Evolutionary conservation across 148 eudicot species (phyloP), one percentile per base, ranked within the genome.

Genomic region (Rhododendron williamsianum): DNA sequence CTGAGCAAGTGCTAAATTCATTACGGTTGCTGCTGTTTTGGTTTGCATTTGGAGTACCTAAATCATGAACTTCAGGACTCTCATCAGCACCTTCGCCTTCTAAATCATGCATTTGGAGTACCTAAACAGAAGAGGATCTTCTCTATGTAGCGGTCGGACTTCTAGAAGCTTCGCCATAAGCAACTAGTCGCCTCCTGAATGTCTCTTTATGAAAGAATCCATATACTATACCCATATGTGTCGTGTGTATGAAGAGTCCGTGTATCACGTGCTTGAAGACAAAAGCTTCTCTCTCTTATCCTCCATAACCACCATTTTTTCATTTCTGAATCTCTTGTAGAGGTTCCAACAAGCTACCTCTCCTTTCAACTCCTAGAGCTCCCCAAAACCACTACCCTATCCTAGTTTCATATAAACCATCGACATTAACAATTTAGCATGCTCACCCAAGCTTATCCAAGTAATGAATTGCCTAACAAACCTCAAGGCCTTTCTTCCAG

Each of bases 41-140:
- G 74, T 83, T 86, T 81, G 65, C 88, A 84, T 87, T 88, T 54
- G 90, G 87, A 78, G 88, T 84, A 81, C 87, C 91, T 16, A 92
- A 76, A 79, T 89, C 91, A 80, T 90, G 91, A 78, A 86, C 87
- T 84, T 92, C 94, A 43, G 91, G 87, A 83, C 87, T 87, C 78
- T 92, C 94, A 76, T 92, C 94, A 76, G 92, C 89, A 88, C 86
- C 91, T 80, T 92, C 92, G 72, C 87, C 43, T 41, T 41, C 43
- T 5, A 41, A 41, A 41, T 41, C 43, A 41, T 41, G 43, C 43
- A 41, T 41, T 41, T 41, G 43, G 43, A 41, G 43, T 41, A 4
- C 43, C 43, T 41, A 41, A 41, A 41, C 72, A 67, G 72, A 67
- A 67, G 72, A 30, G 6, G 60, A 54, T 54, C 60, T 16, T 54